phyloP scores from a whole-genome alignment of 2,329 filamentous ascomycete species.

The Ceratocystis variospora region DNA sequence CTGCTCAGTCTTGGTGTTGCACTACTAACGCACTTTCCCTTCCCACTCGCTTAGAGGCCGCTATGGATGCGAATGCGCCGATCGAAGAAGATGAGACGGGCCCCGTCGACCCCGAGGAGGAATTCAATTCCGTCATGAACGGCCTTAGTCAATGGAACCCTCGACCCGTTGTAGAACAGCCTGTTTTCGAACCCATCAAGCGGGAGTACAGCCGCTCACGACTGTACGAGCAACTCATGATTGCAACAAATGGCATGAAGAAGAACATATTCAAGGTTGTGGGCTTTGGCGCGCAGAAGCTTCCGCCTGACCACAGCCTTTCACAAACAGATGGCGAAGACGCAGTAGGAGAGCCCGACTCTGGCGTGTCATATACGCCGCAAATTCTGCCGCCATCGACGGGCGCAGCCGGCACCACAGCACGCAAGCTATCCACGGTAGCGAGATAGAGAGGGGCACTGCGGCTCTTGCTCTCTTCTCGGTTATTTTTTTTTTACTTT shows the following conservation, averaged over 20 bases:
- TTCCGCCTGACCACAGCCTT: slow-evolving; percentile 35
- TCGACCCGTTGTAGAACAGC: slow-evolving; percentile 59
- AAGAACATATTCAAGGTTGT: slow-evolving; percentile 51
- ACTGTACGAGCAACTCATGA: slow-evolving; percentile 51
- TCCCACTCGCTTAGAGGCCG: slow-evolving; percentile 51
- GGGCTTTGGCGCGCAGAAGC: slow-evolving; percentile 42
- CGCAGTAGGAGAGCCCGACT: slow-evolving; percentile 44
- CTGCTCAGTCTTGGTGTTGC: slow-evolving; percentile 15
- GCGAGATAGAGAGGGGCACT: not conserved
- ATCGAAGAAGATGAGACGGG: slow-evolving; percentile 73
- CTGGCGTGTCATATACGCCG: slow-evolving; percentile 28
- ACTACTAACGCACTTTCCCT: slow-evolving; percentile 13
- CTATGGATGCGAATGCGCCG: slow-evolving; percentile 85
- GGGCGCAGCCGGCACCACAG: slow-evolving; percentile 20
- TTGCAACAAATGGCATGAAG: slow-evolving; percentile 51
- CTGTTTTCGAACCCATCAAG: slow-evolving; percentile 45
- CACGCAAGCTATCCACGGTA: not conserved
- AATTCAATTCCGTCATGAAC: slow-evolving; percentile 77
- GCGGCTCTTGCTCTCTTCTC: not conserved
- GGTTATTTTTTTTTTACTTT: not conserved
- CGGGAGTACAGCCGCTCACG: slow-evolving; percentile 49
- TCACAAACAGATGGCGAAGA: slow-evolving; percentile 35
- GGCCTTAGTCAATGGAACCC: slow-evolving; percentile 65
- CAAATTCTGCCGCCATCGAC: slow-evolving; percentile 29
- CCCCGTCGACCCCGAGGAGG: slow-evolving; percentile 85